phyloP scores from a whole-genome alignment of 1,284 basidiomycete genomes.

The Trametes versicolor region DNA sequence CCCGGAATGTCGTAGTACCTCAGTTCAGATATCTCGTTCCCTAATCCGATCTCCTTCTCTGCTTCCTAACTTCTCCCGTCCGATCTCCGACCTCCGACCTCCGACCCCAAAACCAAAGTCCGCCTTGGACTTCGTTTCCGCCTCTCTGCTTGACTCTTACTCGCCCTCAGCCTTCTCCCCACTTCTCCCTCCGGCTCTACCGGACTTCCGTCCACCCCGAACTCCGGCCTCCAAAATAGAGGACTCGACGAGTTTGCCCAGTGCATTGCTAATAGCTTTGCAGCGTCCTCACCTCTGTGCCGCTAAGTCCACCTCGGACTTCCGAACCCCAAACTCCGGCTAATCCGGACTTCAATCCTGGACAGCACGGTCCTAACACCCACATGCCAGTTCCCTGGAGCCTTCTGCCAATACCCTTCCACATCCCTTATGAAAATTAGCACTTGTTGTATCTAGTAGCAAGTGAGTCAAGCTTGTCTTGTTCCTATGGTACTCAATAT shows the following conservation, averaged over 20 bases:
- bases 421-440: no score
- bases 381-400: no score
- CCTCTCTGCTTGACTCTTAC: neutral
- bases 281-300: neutral
- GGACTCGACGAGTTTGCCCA: neutral
- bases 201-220: neutral
- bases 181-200: neutral
- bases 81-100: neutral
- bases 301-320: neutral
- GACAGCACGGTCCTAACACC: neutral
- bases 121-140: neutral
- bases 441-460: no score
- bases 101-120: neutral
- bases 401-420: no score
- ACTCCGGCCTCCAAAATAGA: neutral
- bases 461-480: no score
- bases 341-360: neutral
- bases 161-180: neutral
- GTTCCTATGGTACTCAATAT: no score
- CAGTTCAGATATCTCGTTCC: conserved; percentile 2
- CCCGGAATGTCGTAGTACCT: conserved; percentile 1
- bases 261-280: neutral
- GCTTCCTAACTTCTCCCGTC: neutral
- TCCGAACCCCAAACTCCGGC: neutral
- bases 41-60: neutral